Base-by-base conservation (phyloP, 179 eudicot genomes). In the Drosera spatulata region DNA sequence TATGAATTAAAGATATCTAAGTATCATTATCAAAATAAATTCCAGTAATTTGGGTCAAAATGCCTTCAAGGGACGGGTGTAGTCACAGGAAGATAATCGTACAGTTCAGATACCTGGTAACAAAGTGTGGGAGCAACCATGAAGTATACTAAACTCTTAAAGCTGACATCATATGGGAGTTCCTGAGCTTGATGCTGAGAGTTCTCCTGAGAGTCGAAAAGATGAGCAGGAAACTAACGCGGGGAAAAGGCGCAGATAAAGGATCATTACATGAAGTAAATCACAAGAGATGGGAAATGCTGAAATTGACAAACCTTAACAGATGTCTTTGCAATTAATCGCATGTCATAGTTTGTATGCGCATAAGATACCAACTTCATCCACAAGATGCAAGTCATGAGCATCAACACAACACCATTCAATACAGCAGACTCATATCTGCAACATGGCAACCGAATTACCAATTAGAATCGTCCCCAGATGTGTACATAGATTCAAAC, bases 81-180 rank as follows among this genome's bases (percentile, higher is more conserved):
- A 3, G 9, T 15, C 58, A 55, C 41, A 55, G 61, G 44, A n/a
- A 14, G 58, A 5, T 12, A 5, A 51, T 6, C 11, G 8, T 10
- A 6, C 10, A 46, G 41, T n/a, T 6, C 3, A 63, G 42, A 55
- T 72, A 91, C 96, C 98, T 91, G 98, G 78, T 86, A 91, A 75
- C 98, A 91, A 48, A 91, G 67, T 11, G 97, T 91, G 52, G 97
- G 97, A 69, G 96, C 91, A 74, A 91, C 76, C 88, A 93, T 84
- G 88, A 93, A 93, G 81, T 93, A 89, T 52, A 65, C 78, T 76
- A 93, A 66, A 71, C 82, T 81, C 70, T 82, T 80, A 71, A 82
- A 81, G 73, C 80, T 81, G 65, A 82, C 85, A 65, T 86, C 82
- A 70, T 81, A 74, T 43, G 85, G 77, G 40, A 70, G 74, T 65